Percentiles rank a stretch among this genome's conserved stretches.
phyloP scores from a whole-genome alignment of 805 yeast genomes.

The Nakazawaea holstii region DNA sequence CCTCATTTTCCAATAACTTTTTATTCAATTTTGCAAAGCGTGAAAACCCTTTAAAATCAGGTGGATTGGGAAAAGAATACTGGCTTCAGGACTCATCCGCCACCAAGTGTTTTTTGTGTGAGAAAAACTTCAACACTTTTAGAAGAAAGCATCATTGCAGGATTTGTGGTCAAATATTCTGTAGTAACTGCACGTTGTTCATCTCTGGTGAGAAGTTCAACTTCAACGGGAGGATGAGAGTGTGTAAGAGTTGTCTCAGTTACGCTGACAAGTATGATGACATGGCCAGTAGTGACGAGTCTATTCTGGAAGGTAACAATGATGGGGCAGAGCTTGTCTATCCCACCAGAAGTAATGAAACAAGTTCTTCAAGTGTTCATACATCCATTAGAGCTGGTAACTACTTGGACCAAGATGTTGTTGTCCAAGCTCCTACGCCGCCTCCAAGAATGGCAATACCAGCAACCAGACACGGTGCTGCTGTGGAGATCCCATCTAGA shows the following conservation, averaged over 20 bases:
- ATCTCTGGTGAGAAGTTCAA: conserved; percentile 62
- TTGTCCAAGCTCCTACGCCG: conserved; percentile 36
- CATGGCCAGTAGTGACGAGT: conserved; percentile 62
- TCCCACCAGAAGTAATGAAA: conserved; percentile 10
- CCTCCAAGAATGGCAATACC: conserved; percentile 79
- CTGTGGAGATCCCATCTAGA: conserved; percentile 60
- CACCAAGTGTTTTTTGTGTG: conserved; percentile 80
- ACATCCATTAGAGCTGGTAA: conserved; percentile 5
- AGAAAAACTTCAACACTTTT: conserved; percentile 74
- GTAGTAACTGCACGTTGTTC: conserved; percentile 74
- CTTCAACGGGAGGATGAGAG: conserved; percentile 64
- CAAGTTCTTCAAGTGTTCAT: background rate
- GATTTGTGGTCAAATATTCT: conserved; percentile 93
- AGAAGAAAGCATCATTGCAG: conserved; percentile 93
- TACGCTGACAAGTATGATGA: conserved; percentile 65
- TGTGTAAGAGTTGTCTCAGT: conserved; percentile 66
- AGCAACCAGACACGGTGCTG: conserved; percentile 72
- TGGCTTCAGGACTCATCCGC: conserved; percentile 98
- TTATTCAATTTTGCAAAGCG: conserved; percentile 4
- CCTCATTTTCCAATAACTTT: conserved; percentile 10
- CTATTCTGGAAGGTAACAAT: conserved; percentile 31
- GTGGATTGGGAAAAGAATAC: conserved; percentile 42
- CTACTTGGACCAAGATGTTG: conserved; percentile 10
- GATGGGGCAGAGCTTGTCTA: conserved; percentile 11
- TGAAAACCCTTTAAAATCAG: conserved; percentile 8